A percentile compares a stretch with the other conserved stretches of the same genome.
phyloP scores from a whole-genome alignment of 2,329 filamentous ascomycete species.

The Scorias spongiosa region DNA sequence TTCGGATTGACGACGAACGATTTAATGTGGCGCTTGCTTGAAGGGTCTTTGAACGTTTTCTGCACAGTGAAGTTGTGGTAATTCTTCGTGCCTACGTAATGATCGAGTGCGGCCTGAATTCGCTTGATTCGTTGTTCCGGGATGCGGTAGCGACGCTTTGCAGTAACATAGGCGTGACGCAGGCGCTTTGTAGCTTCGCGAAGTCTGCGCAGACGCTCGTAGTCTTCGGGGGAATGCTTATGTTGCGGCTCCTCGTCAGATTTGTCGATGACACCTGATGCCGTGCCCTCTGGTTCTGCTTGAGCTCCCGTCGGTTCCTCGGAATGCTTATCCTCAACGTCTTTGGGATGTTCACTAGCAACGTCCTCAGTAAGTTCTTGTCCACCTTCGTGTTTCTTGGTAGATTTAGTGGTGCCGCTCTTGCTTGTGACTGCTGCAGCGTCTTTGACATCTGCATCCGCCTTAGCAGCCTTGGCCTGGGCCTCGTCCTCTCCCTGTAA shows the following conservation, averaged over 20 bases:
- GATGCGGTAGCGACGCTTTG: conserved; percentile 76
- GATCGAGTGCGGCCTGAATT: conserved; percentile 58
- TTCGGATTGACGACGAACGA: conserved; percentile 65
- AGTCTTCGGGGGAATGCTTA: not conserved
- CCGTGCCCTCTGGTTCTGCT: conserved; percentile 1
- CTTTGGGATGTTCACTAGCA: conserved; percentile 1
- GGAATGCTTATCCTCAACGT: not conserved
- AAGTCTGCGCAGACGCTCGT: conserved; percentile 18
- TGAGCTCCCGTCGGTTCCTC: not conserved
- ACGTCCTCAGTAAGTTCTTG: conserved; percentile 17
- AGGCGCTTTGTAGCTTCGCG: conserved; percentile 38
- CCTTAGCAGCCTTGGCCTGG: conserved; percentile 15
- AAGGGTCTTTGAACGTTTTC: conserved; percentile 66
- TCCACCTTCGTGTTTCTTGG: conserved; percentile 3
- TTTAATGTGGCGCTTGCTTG: conserved; percentile 79
- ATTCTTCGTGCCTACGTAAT: conserved; percentile 73
- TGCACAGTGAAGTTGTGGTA: conserved; percentile 97
- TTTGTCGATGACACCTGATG: conserved; percentile 1
- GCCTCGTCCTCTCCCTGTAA: conserved; percentile 33
- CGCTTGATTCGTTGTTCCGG: conserved; percentile 53
- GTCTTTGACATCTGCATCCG: conserved; percentile 17
- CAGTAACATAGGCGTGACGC: conserved; percentile 65
- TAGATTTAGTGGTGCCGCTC: conserved; percentile 3
- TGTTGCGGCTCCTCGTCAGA: conserved; percentile 1
- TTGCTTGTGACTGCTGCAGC: conserved; percentile 16